A percentile compares a stretch with the other conserved stretches of the same genome.
Evolutionary conservation across 148 eudicot species (phyloP).

Genomic region (Pouteria glomerata): DNA sequence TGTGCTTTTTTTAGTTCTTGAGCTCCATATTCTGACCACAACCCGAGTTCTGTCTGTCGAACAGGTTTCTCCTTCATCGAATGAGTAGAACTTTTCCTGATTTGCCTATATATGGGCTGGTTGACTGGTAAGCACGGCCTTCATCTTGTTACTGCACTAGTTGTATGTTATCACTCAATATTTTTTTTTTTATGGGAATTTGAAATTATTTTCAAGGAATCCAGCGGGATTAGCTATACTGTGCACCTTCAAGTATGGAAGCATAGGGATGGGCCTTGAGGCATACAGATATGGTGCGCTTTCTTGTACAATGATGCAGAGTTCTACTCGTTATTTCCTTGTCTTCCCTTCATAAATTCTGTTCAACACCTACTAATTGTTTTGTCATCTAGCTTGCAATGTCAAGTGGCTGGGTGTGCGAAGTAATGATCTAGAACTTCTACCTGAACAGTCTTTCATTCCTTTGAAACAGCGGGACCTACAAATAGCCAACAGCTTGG

Average conservation of each 20-base stretch:
- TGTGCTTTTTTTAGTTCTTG: too few species aligned
- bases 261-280: conserved; percentile 94
- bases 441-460: conserved; percentile 70
- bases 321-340: background rate
- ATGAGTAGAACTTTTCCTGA: conserved; percentile 70
- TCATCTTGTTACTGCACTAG: background rate
- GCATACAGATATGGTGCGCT: conserved; percentile 82
- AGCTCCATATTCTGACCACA: background rate
- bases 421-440: conserved; percentile 60
- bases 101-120: conserved; percentile 74
- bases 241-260: conserved; percentile 90
- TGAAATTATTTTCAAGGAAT: conserved; percentile 49
- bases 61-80: conserved; percentile 89
- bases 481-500: conserved; percentile 86
- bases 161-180: background rate
- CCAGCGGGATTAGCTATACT: conserved; percentile 93
- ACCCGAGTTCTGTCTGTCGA: conserved; percentile 10
- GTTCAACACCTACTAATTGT: background rate
- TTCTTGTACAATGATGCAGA: background rate
- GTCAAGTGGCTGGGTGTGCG: conserved; percentile 85
- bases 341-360: background rate
- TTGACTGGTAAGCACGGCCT: conserved; percentile 67
- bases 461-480: conserved; percentile 67
- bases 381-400: conserved; percentile 68
- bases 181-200: background rate